These are phyloP conservation scores for Hemisphaericaspora xylofermentans DNA, from an alignment of 1,139 yeast species.

Conservation along the genomic window DNA sequence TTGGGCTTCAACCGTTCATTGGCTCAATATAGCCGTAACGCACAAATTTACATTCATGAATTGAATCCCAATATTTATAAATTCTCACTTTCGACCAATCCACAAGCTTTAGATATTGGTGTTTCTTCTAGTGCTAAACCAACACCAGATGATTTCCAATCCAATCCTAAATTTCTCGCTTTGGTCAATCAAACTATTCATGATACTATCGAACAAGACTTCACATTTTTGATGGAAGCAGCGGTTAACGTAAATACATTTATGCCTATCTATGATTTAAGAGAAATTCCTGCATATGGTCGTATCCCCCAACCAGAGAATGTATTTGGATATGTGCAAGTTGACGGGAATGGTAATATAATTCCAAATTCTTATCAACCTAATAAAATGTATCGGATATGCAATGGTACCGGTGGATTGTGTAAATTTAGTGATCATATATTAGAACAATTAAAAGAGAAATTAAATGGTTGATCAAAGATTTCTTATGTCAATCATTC, in stretches of 20 bases:
- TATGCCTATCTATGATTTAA: slow-evolving; percentile 73
- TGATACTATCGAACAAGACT: slow-evolving; percentile 43
- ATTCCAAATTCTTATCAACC: slow-evolving; percentile 55
- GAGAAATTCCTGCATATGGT: slow-evolving; percentile 66
- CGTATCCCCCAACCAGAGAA: slow-evolving; percentile 74
- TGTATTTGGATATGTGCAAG: slow-evolving; percentile 68
- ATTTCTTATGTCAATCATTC: too few species aligned
- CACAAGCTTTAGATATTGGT: slow-evolving; percentile 34
- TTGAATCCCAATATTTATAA: slow-evolving; percentile 12
- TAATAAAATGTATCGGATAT: slow-evolving; percentile 59
- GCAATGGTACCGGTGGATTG: slow-evolving; percentile 56
- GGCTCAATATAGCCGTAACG: slow-evolving; percentile 19
- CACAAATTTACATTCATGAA: slow-evolving; percentile 28
- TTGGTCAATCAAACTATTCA: slow-evolving; percentile 29
- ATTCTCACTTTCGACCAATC: slow-evolving; percentile 18
- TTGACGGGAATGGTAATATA: slow-evolving; percentile 56
- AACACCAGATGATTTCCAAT: slow-evolving; percentile 24
- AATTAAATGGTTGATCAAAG: slow-evolving; percentile 14
- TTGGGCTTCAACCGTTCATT: slow-evolving; percentile 5
- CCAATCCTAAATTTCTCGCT: slow-evolving; percentile 29
- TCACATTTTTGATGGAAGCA: slow-evolving; percentile 61
- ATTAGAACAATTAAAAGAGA: slow-evolving; percentile 39
- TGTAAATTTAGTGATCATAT: slow-evolving; percentile 57
- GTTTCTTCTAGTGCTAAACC: slow-evolving; percentile 15
- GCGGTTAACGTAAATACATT: slow-evolving; percentile 56